phyloP scores from a whole-genome alignment of 2,329 filamentous ascomycete genomes.

The Penicillium sp. region DNA sequence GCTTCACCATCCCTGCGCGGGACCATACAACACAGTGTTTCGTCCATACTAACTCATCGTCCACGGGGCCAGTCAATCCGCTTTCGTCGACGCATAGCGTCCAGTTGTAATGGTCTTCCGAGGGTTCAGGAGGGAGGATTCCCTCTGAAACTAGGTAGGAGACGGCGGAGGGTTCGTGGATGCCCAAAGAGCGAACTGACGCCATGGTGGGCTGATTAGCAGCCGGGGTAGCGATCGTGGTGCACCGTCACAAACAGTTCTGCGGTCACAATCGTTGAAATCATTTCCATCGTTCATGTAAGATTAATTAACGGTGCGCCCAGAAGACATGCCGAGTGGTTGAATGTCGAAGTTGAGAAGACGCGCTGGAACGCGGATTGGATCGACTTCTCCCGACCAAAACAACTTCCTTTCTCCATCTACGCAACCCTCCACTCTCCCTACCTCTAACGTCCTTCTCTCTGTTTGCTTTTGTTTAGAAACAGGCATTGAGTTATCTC shows the following conservation, averaged over 20 bases:
- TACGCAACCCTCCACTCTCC: slow-evolving; percentile 15
- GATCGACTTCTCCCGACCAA: slow-evolving; percentile 24
- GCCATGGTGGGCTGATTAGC: slow-evolving; percentile 64
- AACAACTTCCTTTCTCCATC: slow-evolving; percentile 30
- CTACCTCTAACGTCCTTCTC: neutral
- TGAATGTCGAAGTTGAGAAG: slow-evolving; percentile 19
- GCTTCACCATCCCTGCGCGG: slow-evolving; percentile 77
- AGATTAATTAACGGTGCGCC: slow-evolving; percentile 5
- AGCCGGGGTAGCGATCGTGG: slow-evolving; percentile 22
- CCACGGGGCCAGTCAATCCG: slow-evolving; percentile 47
- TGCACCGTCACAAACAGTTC: slow-evolving; percentile 21
- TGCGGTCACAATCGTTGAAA: slow-evolving; percentile 24
- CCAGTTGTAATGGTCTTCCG: slow-evolving; percentile 70
- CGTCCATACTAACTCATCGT: slow-evolving; percentile 81
- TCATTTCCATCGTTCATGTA: slow-evolving; percentile 31
- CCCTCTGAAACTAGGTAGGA: slow-evolving; percentile 79
- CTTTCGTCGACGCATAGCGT: slow-evolving; percentile 56
- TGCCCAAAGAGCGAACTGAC: slow-evolving; percentile 81
- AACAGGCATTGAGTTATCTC: neutral
- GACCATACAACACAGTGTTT: slow-evolving; percentile 82
- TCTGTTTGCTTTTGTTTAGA: neutral
- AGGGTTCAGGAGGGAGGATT: slow-evolving; percentile 68
- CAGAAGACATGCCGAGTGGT: slow-evolving; percentile 15
- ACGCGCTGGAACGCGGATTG: slow-evolving; percentile 34
- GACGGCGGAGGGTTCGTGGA: slow-evolving; percentile 83